Evolutionary conservation across 2,329 filamentous ascomycete genomes (phyloP).

Genomic region (Aspergillus pseudoglaucus): DNA sequence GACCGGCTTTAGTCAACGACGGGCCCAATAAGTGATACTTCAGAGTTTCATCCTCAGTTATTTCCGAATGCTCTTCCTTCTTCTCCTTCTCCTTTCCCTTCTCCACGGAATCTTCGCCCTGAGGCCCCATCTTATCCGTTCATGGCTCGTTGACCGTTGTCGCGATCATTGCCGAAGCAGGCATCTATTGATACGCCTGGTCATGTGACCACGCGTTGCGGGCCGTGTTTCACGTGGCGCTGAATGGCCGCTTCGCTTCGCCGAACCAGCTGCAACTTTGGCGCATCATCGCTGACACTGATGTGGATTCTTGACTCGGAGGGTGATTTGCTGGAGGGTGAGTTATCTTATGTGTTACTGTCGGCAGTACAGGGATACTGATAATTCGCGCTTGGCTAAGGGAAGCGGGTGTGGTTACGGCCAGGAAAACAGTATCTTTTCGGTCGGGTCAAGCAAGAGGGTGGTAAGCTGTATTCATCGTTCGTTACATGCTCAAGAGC

Average conservation of each 20-base stretch:
- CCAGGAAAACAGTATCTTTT: conserved; percentile 82
- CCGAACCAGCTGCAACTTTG: neutral
- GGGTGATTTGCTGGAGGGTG: conserved; percentile 41
- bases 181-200: conserved; percentile 21
- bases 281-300: conserved; percentile 8
- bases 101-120: conserved; percentile 9
- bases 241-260: neutral
- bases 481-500: neutral
- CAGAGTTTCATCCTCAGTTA: conserved; percentile 49
- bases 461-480: conserved; percentile 42
- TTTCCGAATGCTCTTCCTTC: neutral
- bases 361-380: neutral
- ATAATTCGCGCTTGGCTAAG: conserved; percentile 32
- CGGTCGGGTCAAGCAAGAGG: conserved; percentile 63
- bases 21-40: conserved; percentile 88
- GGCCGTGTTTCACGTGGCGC: conserved; percentile 13
- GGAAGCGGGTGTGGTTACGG: conserved; percentile 72
- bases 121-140: conserved; percentile 18
- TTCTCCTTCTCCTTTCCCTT: neutral
- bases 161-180: conserved; percentile 14
- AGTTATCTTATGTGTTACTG: conserved; percentile 43
- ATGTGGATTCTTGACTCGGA: conserved; percentile 62
- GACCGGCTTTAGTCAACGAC: conserved; percentile 86
- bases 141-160: neutral
- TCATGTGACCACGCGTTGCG: conserved; percentile 33